phyloP scores from a whole-genome alignment of 208 protist genomes.

The Trypanosoma rangeli region DNA sequence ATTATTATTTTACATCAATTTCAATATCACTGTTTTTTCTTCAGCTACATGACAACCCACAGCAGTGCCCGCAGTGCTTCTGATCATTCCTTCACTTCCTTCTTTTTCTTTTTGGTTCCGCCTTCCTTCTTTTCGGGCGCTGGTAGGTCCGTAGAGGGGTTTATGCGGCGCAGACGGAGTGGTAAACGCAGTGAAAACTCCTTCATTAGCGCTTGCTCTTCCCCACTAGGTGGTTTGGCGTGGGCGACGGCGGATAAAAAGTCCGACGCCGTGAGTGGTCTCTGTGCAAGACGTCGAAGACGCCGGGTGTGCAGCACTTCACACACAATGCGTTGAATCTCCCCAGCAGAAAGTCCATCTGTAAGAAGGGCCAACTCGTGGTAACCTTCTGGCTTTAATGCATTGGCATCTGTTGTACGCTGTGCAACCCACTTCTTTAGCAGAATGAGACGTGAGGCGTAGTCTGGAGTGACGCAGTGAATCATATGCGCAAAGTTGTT shows the following conservation, averaged over 20 bases:
- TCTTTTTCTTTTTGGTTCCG: slow-evolving; percentile 17
- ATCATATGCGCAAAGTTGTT: slow-evolving; percentile 75
- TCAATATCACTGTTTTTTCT: background rate
- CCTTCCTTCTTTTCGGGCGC: slow-evolving; percentile 59
- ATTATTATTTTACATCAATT: background rate
- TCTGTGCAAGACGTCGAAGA: slow-evolving; percentile 63
- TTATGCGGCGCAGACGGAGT: slow-evolving; percentile 62
- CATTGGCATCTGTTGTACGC: slow-evolving; percentile 19
- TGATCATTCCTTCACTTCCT: background rate
- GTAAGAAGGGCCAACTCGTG: slow-evolving; percentile 78
- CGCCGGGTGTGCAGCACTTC: slow-evolving; percentile 68
- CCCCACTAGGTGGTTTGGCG: slow-evolving; percentile 45
- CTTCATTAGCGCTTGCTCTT: slow-evolving; percentile 58
- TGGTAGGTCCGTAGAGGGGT: slow-evolving; percentile 71
- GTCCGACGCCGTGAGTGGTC: slow-evolving; percentile 64
- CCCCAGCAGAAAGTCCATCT: slow-evolving; percentile 66
- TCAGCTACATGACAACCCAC: background rate
- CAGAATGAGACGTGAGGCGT: slow-evolving; percentile 77
- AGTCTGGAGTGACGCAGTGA: slow-evolving; percentile 84
- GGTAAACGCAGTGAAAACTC: slow-evolving; percentile 69
- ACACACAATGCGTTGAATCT: slow-evolving; percentile 56
- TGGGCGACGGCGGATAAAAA: slow-evolving; percentile 76
- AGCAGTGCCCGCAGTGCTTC: background rate
- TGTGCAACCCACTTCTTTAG: slow-evolving; percentile 56
- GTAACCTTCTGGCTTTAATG: slow-evolving; percentile 35